These are phyloP conservation scores for Omphalea diandra DNA, from an alignment of 441 rosid species.

Conservation along the genomic window DNA sequence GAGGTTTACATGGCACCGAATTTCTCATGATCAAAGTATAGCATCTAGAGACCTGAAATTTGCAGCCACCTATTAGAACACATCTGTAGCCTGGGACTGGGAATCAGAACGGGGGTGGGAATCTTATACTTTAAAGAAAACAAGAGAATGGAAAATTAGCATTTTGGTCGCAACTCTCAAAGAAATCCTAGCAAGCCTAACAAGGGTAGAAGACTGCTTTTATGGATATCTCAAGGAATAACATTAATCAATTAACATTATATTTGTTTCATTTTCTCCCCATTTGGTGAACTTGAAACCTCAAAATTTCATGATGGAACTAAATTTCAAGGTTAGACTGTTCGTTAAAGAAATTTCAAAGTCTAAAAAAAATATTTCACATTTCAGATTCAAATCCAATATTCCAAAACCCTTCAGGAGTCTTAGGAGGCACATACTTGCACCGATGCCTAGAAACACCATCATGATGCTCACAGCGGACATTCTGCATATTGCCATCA, in stretches of 20 bases:
- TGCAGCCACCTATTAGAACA: not conserved
- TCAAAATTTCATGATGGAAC: not conserved
- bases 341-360: not conserved
- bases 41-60: no score
- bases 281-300: not conserved
- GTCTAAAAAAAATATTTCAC: slow-evolving; percentile 35
- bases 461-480: slow-evolving; percentile 89
- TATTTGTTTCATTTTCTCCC: not conserved
- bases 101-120: not conserved
- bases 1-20: not conserved
- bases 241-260: not conserved
- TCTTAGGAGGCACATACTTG: slow-evolving; percentile 70
- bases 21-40: not conserved
- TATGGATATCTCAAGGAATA: not conserved
- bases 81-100: not conserved
- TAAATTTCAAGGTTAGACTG: not conserved
- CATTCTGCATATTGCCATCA: slow-evolving; percentile 32
- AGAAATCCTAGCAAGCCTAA: not conserved
- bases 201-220: not conserved
- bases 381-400: slow-evolving; percentile 94
- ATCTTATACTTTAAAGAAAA: not conserved
- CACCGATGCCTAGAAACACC: slow-evolving; percentile 96
- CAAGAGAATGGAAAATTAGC: not conserved
- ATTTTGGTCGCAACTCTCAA: not conserved
- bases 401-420: slow-evolving; percentile 98